Evolutionary conservation across 345 rosid genomes (phyloP), one percentile per base, ranked within the genome.

Genomic region (Jatropha curcas): DNA sequence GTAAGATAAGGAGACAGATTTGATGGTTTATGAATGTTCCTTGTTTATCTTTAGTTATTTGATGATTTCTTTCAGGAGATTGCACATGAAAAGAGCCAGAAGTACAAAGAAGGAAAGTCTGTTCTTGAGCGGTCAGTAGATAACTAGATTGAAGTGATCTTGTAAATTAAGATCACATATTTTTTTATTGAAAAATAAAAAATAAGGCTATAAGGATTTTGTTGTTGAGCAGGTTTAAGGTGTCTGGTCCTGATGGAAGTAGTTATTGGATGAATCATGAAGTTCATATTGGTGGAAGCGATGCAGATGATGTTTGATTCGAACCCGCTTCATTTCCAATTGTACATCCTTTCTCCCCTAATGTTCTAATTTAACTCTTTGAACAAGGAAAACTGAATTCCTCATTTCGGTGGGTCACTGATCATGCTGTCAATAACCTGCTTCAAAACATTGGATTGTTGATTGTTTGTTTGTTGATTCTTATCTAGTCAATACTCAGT

Each of bases 71-170:
- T 82, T 65, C 90, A 95, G 99, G 97, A 90, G 84, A 82, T 82
- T 79, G 99, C 98, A 61, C 89, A 86, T 60, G 98, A 95, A 48
- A 88, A 85, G 87, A 70, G 22, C 85, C 99, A 93, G 81, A 95
- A 95, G 81, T 95, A 95, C 91, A 95, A 95, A 86, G 99, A 93
- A 88, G 98, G 98, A 67, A 95, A 91, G 84, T 93, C 92, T 4
- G 95, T 92, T n/a, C 88, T 92, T 45, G 97, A 92, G 76, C 87
- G 95, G 99, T 93, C 74, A 89, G 97, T 86, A 52, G 71, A 61
- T 37, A 45, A 65, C 37, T 60, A 50, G 60, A 34, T 65, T 62
- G 60, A 57, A 48, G 59, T 60, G 65, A 68, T 60, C 39, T 34
- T 70, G 24, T 76, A 27, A 24, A 48, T 25, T 45, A 55, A 55